Base-by-base conservation (phyloP, 805 yeast species). In the Wickerhamiella musiphila region DNA sequence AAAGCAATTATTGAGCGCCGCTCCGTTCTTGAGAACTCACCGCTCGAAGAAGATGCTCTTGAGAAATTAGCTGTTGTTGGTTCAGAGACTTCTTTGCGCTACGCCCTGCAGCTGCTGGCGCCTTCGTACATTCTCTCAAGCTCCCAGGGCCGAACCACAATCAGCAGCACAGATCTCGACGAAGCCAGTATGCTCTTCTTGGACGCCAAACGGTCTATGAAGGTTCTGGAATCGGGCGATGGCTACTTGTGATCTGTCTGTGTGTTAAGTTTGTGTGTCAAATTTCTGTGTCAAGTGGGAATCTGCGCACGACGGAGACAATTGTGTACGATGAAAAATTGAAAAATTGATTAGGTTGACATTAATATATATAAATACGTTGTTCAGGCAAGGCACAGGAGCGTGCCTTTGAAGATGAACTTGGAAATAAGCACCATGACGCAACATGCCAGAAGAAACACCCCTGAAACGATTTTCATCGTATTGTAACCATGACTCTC, bases 51-150 rank as follows among this genome's bases (percentile, higher is more conserved):
- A 1, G 79, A 66, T n/a, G 93, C 93, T 1, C 64, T 86, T 43
- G 78, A 72, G 34, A 58, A 64, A 40, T 64, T 90, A 41, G 78
- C 95, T 1, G 58, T 57, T 20, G 70, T 74, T 44, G 96, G 95
- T 13, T 55, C 69, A 5, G 64, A 64, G 32, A 77, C 84, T 5
- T 81, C 94, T 2, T 65, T 90, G 51, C 76, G 99, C 53, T 90
- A 90, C 53, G 82, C 93, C 8, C 62, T 90, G 42, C 96, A 90
- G 54, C 66, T 90, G 43, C 64, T 90, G 51, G 70, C 94, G 1
- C 98, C 96, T 20, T 73, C 94, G 19, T 84, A 83, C 33, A 71
- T 90, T 30, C 65, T 90, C 40, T 72, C 93, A 26, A 68, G 70
- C 44, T 69, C 81, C 21, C 61, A 68, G 36, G 78, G 81, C 39